Evolutionary conservation across 2,329 filamentous ascomycete genomes (phyloP), one percentile per base, ranked within the genome.

Genomic region (Knufia petricola): DNA sequence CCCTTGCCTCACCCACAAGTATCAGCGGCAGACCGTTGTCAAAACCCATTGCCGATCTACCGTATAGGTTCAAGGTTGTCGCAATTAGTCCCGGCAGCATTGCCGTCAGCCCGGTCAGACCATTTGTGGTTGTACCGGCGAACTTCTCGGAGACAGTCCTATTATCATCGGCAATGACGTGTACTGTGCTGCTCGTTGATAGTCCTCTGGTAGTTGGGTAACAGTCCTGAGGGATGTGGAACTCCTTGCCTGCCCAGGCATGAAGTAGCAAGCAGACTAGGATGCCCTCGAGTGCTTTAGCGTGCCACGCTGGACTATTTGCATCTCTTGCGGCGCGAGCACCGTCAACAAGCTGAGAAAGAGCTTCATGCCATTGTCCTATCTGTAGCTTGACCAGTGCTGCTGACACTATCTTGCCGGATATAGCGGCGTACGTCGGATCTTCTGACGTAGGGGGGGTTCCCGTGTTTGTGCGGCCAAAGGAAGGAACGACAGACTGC

Each of bases 281-380:
- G 52, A 94, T 86, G 23, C 89, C 81, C 63, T 98, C 94, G 17
- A 98, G 73, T 1, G 87, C 89, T 66, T 96, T 96, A 15, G 86
- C 92, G 67, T 95, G 87, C 90, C 92, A 98, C n/a, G 96, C 65
- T 65, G 95, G 87, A 66, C 98, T 92, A 59, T 87, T 89, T 50
- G 85, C 77, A 31, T 80, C 81, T 58, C 87, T 84, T 13, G 87
- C 84, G 57, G 83, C 79, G 8, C 78, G 77, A 1, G 85, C 88
- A 47, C 84, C 87, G 52, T 95, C 90, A 8, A 80, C 73, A 19
- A 95, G 76, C 61, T 94, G 87, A 63, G 80, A 84, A 39, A 96
- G 66, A 6, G 90, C 89, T 67, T 96, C 89, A 41, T 75, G 78
- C 88, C 92, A 95, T 53, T 88, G 80, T 21, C 92, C 92, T 46